Percentiles rank a stretch among this genome's conserved stretches.
These are phyloP conservation scores for Nemania sp. DNA, from an alignment of 2,329 filamentous ascomycete species.

Conservation along the genomic window DNA sequence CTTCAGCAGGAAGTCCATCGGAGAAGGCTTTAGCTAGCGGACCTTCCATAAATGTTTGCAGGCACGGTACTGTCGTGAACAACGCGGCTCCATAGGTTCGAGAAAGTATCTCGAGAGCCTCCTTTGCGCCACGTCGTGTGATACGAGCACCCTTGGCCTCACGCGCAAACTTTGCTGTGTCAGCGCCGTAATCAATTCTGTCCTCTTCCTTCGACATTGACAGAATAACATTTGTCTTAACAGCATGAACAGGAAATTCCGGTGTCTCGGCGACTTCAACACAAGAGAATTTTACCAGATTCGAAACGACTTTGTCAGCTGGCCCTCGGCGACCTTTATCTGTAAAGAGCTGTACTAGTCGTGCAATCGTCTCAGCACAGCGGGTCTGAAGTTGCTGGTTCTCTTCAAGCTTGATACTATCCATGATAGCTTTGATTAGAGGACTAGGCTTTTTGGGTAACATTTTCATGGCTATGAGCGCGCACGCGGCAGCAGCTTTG, in stretches of 20 bases:
- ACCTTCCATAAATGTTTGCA: conserved; percentile 79
- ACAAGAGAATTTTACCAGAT: conserved; percentile 95
- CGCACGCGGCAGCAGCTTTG: conserved; percentile 82
- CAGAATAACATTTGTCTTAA: conserved; percentile 78
- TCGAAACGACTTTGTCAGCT: conserved; percentile 93
- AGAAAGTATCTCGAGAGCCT: conserved; percentile 87
- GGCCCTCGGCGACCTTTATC: conserved; percentile 78
- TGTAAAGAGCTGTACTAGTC: conserved; percentile 84
- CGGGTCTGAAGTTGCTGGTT: conserved; percentile 86
- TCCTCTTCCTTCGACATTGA: conserved; percentile 98
- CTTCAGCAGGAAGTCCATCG: conserved; percentile 71
- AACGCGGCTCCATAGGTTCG: conserved; percentile 76
- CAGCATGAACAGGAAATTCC: conserved; percentile 84
- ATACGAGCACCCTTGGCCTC: conserved; percentile 89
- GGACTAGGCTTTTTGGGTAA: conserved; percentile 92
- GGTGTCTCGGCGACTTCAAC: conserved; percentile 97
- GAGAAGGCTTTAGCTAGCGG: conserved; percentile 78
- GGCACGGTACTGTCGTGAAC: conserved; percentile 81
- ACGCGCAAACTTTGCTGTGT: conserved; percentile 85
- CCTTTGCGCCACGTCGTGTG: conserved; percentile 89
- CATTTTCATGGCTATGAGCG: conserved; percentile 82
- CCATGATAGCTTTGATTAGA: conserved; percentile 97
- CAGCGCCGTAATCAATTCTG: conserved; percentile 79
- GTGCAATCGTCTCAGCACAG: conserved; percentile 82
- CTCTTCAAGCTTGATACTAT: conserved; percentile 94